A percentile compares a stretch with the other conserved stretches of the same genome.
These are phyloP conservation scores for Aeschynomene evenia DNA, from an alignment of 306 rosid species.

Conservation along the genomic window DNA sequence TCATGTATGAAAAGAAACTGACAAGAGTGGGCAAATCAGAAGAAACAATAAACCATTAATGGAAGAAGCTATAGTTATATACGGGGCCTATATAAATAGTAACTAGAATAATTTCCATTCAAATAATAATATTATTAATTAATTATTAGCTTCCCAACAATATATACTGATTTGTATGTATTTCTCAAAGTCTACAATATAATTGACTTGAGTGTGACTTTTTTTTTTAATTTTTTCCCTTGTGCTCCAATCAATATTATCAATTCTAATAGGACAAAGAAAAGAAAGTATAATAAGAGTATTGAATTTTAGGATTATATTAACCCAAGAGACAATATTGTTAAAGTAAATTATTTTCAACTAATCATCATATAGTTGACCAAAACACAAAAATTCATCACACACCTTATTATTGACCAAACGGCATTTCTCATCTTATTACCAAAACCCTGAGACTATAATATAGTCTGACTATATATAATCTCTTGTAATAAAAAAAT, in stretches of 20 bases:
- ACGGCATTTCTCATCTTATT: slow-evolving; percentile 18
- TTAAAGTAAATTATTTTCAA: slow-evolving; percentile 16
- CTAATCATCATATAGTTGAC: slow-evolving; percentile 36
- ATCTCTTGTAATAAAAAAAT: too few relatives aligned
- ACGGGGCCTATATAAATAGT: slow-evolving; percentile 33
- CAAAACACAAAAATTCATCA: slow-evolving; percentile 1
- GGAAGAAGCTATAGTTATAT: slow-evolving; percentile 17
- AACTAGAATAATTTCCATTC: slow-evolving; percentile 13
- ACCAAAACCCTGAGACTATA: slow-evolving; percentile 5
- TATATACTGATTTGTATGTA: not conserved
- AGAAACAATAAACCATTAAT: slow-evolving; percentile 30
- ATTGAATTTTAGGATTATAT: slow-evolving; percentile 6
- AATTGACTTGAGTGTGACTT: not conserved
- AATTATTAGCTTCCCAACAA: slow-evolving; percentile 8
- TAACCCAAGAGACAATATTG: slow-evolving; percentile 28
- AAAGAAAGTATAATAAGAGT: slow-evolving; percentile 14
- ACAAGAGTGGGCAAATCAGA: slow-evolving; percentile 27
- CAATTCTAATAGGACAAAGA: slow-evolving; percentile 24
- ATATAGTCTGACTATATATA: too few relatives aligned
- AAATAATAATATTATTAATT: not conserved
- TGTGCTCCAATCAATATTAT: slow-evolving; percentile 8
- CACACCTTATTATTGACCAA: slow-evolving; percentile 17
- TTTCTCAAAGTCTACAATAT: not conserved
- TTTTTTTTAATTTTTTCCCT: not conserved
- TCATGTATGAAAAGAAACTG: slow-evolving; percentile 33